Conservation (phyloP, 805 yeast genomes). For the Lipomyces sp. region DNA sequence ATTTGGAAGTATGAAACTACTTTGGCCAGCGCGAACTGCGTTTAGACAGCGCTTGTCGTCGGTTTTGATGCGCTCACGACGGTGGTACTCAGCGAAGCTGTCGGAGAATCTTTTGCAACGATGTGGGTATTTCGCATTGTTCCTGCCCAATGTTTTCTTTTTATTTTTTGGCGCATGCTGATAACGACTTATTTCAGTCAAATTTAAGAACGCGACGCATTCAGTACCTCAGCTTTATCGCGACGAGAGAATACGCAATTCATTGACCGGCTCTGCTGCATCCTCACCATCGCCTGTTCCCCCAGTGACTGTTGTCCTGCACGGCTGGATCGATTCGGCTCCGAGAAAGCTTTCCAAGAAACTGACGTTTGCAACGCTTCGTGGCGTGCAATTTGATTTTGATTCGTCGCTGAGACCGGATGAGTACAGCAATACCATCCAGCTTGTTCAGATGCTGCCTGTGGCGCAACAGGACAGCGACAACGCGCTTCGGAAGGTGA, state of each 20-base stretch:
- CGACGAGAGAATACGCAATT: no score
- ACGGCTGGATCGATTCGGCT: conserved; percentile 82
- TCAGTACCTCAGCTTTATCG: conserved; percentile 17
- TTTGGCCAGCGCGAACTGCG: no score
- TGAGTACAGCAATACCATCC: conserved; percentile 9
- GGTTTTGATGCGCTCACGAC: no score
- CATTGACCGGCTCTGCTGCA: not conserved
- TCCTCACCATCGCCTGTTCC: not conserved
- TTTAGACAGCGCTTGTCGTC: no score
- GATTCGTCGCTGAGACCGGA: not conserved
- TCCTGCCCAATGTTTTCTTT: no score
- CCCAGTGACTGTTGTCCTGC: conserved; percentile 48
- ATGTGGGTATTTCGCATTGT: no score
- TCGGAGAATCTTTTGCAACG: no score
- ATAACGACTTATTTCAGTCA: conserved; percentile 1
- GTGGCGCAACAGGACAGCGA: not conserved
- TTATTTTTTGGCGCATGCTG: no score
- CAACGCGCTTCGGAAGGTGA: conserved; percentile 6
- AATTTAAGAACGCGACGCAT: conserved; percentile 26
- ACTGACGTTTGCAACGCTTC: conserved; percentile 65
- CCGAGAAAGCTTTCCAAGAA: conserved; percentile 66
- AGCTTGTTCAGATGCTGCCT: conserved; percentile 12
- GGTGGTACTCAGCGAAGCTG: no score
- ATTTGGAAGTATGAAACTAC: no score
- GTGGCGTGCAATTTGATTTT: conserved; percentile 52